A percentile compares a stretch with the other conserved stretches of the same genome.
These are phyloP conservation scores for Tausonia pullulans DNA, from an alignment of 1,284 basidiomycete species.

Conservation along the genomic window DNA sequence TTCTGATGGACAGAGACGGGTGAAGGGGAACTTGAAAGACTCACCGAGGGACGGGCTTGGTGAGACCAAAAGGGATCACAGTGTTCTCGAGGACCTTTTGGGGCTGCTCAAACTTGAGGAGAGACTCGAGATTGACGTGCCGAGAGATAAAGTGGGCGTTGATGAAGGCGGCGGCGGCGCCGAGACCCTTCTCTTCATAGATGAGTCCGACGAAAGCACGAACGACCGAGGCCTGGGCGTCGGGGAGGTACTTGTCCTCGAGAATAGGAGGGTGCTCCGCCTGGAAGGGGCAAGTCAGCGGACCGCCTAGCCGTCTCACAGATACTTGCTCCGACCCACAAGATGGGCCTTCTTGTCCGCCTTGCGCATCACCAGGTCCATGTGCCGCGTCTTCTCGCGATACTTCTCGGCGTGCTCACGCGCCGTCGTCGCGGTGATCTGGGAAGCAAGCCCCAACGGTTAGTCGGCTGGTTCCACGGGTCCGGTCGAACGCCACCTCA, in stretches of 20 bases:
- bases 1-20: neutral
- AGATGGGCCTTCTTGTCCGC: no score
- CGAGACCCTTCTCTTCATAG: constrained; percentile 54
- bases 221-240: constrained; percentile 36
- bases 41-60: constrained; percentile 61
- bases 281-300: neutral
- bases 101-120: constrained; percentile 84
- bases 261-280: constrained; percentile 17
- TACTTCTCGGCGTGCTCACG: no score
- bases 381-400: no score
- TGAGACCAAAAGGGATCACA: constrained; percentile 62
- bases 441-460: neutral
- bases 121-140: constrained; percentile 61
- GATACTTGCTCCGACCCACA: constrained; percentile 18
- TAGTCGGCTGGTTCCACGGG: constrained; percentile 3
- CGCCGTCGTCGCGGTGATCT: no score
- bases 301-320: constrained; percentile 1
- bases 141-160: constrained; percentile 76
- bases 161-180: constrained; percentile 69
- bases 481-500: constrained; percentile 8
- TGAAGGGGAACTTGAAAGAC: constrained; percentile 16
- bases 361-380: no score
- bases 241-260: constrained; percentile 20
- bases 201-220: constrained; percentile 42
- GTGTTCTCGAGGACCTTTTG: constrained; percentile 68